Evolutionary conservation across 257 asterid species (phyloP).

Genomic region (Nicotiana sylvestris): DNA sequence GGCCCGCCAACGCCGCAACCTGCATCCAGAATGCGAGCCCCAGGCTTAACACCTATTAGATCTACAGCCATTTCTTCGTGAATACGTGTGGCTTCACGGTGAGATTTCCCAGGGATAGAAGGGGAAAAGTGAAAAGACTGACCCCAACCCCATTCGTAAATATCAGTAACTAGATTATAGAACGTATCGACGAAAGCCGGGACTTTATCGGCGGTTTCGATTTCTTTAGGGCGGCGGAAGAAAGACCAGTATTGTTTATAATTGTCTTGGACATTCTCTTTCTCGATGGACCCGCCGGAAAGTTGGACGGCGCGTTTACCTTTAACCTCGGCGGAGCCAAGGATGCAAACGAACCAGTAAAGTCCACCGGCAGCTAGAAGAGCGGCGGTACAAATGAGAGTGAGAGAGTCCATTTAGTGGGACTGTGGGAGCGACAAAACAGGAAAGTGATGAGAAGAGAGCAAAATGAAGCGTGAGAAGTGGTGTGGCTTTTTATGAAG

Average conservation of each 20-base stretch:
- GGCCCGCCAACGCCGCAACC: conserved; percentile 88
- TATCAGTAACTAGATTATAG: conserved; percentile 79
- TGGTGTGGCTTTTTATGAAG: conserved; percentile 11
- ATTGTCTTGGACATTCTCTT: conserved; percentile 51
- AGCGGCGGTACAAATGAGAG: conserved; percentile 55
- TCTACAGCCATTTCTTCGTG: conserved; percentile 86
- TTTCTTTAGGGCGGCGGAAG: conserved; percentile 66
- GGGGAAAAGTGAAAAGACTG: conserved; percentile 82
- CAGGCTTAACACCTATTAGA: conserved; percentile 47
- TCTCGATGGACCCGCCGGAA: conserved; percentile 71
- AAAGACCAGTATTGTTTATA: conserved; percentile 78
- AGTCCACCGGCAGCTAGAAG: conserved; percentile 49
- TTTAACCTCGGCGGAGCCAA: conserved; percentile 72
- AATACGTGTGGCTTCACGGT: conserved; percentile 65
- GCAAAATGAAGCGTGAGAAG: conserved; percentile 8
- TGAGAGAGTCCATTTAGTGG: conserved; percentile 42
- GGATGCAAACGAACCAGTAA: conserved; percentile 60
- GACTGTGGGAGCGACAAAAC: neutral
- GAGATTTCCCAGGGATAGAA: conserved; percentile 53
- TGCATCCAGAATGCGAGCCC: conserved; percentile 55
- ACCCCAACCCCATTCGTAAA: conserved; percentile 94
- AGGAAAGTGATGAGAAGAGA: neutral
- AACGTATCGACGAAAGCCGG: conserved; percentile 81
- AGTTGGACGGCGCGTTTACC: conserved; percentile 67
- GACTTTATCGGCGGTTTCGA: conserved; percentile 54